Conservation (phyloP, 2,329 filamentous ascomycete genomes). For the Pseudogymnoascus sp. region DNA sequence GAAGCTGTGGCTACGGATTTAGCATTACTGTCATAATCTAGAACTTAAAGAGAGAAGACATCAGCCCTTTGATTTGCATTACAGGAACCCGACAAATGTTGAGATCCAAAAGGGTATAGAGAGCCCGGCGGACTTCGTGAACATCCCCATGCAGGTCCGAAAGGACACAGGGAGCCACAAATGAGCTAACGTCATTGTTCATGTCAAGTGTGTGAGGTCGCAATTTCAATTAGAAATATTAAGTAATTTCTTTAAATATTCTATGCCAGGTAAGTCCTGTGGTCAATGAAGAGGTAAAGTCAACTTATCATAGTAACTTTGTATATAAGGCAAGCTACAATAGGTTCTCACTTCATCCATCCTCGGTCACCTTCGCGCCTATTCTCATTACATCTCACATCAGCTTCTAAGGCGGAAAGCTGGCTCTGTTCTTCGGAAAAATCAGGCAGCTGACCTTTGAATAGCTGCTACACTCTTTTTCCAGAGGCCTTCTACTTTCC, state of each 20-base stretch:
- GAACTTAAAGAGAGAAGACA: neutral
- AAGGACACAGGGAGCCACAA: neutral
- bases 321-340: neutral
- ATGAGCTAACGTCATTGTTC: neutral
- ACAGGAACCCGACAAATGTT: neutral
- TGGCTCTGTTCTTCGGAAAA: neutral
- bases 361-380: neutral
- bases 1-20: neutral
- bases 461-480: neutral
- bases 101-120: constrained; percentile 1
- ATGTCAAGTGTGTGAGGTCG: neutral
- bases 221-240: neutral
- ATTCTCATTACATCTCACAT: neutral
- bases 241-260: neutral
- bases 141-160: constrained; percentile 1
- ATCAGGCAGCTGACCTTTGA: neutral
- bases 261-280: neutral
- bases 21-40: neutral
- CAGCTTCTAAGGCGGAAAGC: neutral
- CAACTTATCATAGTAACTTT: neutral
- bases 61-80: neutral
- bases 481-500: neutral
- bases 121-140: neutral
- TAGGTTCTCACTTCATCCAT: neutral
- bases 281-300: neutral